These are phyloP conservation scores for Pilobolus umbonatus DNA, from an alignment of 192 early-diverging fungal species.

Conservation along the genomic window DNA sequence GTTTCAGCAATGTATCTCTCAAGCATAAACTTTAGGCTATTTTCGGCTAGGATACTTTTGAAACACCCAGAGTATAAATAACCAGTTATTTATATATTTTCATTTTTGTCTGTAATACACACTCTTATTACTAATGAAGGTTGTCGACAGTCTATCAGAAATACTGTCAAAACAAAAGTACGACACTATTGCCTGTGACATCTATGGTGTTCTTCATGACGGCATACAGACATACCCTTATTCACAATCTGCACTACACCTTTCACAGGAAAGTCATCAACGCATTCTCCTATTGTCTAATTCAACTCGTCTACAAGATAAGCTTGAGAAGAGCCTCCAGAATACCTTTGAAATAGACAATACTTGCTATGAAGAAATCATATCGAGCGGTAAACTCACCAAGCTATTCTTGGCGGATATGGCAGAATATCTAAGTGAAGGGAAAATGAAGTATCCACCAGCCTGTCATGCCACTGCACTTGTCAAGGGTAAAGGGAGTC, in stretches of 20 bases:
- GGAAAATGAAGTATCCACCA: background rate
- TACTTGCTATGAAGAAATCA: constrained; percentile 13
- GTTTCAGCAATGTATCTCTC: no score
- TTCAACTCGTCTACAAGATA: constrained; percentile 15
- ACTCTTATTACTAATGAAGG: no score
- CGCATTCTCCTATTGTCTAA: constrained; percentile 27
- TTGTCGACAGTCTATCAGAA: constrained; percentile 11
- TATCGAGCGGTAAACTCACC: constrained; percentile 27
- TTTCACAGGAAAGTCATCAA: background rate
- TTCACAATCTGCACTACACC: constrained; percentile 8
- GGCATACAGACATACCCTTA: constrained; percentile 21
- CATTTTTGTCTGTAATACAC: no score
- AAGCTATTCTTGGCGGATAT: constrained; percentile 19
- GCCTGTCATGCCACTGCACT: constrained; percentile 17
- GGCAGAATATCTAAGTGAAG: background rate
- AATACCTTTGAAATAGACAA: constrained; percentile 9
- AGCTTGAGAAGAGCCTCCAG: constrained; percentile 3
- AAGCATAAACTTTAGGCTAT: no score
- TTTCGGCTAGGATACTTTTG: no score
- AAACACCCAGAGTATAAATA: background rate
- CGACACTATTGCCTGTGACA: constrained; percentile 26
- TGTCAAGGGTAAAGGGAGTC: background rate
- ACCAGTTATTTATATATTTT: no score
- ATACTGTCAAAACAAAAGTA: constrained; percentile 7
- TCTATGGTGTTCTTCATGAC: constrained; percentile 32